Base-by-base conservation (phyloP, 2,329 filamentous ascomycete genomes). In the Beauveria asiatica region DNA sequence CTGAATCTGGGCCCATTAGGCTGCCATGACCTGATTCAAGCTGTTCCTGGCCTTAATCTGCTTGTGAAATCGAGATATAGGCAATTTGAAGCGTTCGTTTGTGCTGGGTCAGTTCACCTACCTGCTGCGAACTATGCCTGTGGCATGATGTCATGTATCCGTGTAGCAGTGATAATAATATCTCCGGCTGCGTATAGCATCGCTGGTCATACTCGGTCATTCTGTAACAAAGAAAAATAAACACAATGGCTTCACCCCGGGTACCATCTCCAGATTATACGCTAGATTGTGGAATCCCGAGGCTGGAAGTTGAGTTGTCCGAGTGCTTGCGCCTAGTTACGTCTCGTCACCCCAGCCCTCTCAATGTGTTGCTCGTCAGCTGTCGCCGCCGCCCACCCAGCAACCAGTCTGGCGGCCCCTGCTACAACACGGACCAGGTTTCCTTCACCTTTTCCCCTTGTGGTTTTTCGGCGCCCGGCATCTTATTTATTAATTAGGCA, bases 341-440 rank as follows among this genome's bases (percentile, higher is more conserved):
- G 13, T 41, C 39, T 55, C 39, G 52, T 45, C 21, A 27, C 53
- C 49, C 53, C 53, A 56, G 53, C 53, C 53, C 53, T 56, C 53
- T 46, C 42, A 56, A 56, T 56, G 46, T 57, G 21, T 23, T 30
- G 45, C 45, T 57, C 45, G 50, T 57, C 55, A 57, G 55, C 55
- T 44, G 42, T 57, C 55, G 55, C 11, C 33, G 41, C 55, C 2
- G 33, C 33, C 33, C 33, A 37, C 55, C 55, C 30, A 50, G 55
- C 55, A 57, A 57, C 55, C 55, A 57, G 10, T 8, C 44, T n/a
- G 8, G 39, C 30, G 27, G 33, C 33, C 45, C 55, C 33, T 50
- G 55, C 23, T 30, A 19, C 42, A 48, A 39, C 42, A 46, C 54
- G 30, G 54, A 42, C 55, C 55, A 57, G 19, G 33, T 50, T 57